A percentile compares a stretch with the other conserved stretches of the same genome.
Evolutionary conservation across 495 filamentous ascomycete species (phyloP).

Genomic region (Xylona heveae): DNA sequence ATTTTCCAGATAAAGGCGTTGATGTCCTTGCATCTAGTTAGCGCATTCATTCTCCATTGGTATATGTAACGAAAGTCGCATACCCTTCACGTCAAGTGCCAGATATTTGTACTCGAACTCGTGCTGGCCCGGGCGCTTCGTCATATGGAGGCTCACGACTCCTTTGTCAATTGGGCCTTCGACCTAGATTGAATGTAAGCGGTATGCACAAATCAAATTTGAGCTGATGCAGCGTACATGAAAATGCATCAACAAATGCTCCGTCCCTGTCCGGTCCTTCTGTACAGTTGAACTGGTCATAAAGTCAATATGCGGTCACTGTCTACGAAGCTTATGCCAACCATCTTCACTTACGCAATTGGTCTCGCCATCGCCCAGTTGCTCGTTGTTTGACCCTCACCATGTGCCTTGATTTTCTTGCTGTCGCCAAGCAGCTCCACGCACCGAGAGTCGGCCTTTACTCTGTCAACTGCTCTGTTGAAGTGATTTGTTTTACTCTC

Average conservation of each 20-base stretch:
- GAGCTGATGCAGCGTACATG: slow-evolving; percentile 29
- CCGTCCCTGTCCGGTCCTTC: slow-evolving; percentile 51
- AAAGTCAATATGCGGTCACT: too few relatives aligned
- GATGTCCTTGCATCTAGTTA: slow-evolving; percentile 18
- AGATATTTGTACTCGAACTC: slow-evolving; percentile 71
- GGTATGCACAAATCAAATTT: slow-evolving; percentile 8
- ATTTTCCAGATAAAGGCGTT: slow-evolving; percentile 40
- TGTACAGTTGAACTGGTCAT: slow-evolving; percentile 35
- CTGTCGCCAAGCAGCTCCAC: slow-evolving; percentile 52
- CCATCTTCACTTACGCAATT: slow-evolving; percentile 40
- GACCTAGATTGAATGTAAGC: slow-evolving; percentile 28
- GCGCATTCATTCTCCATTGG: neutral
- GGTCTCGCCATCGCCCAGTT: slow-evolving; percentile 72
- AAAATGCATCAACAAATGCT: slow-evolving; percentile 78
- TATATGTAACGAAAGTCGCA: slow-evolving; percentile 3
- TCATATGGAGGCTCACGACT: slow-evolving; percentile 55
- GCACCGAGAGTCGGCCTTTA: slow-evolving; percentile 50
- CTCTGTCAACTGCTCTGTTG: slow-evolving; percentile 63
- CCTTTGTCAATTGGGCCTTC: slow-evolving; percentile 63
- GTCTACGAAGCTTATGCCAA: slow-evolving; percentile 1
- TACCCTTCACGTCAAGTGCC: slow-evolving; percentile 52
- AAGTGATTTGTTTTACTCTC: slow-evolving; percentile 75
- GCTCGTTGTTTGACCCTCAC: slow-evolving; percentile 61
- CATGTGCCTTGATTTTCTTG: slow-evolving; percentile 60
- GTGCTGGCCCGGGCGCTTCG: slow-evolving; percentile 33